phyloP scores from a whole-genome alignment of 2,329 filamentous ascomycete species.

The Colletotrichum limetticola region DNA sequence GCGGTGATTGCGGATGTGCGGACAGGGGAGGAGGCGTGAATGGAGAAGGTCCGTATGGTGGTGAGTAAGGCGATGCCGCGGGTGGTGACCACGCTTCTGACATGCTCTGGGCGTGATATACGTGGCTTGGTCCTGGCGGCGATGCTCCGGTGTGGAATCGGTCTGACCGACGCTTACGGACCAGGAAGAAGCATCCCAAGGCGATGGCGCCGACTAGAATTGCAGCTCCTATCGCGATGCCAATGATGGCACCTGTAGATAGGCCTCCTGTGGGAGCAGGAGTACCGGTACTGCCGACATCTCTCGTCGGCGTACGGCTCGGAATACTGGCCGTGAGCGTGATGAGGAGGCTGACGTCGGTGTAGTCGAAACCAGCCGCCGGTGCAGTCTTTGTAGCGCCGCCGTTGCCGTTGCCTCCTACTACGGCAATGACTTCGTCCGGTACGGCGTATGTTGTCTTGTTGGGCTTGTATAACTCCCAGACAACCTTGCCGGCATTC shows the following conservation, averaged over 20 bases:
- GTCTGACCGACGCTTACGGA: conserved; percentile 42
- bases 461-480: conserved; percentile 62
- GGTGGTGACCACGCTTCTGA: conserved; percentile 35
- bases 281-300: conserved; percentile 39
- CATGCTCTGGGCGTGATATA: conserved; percentile 27
- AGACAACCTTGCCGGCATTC: conserved; percentile 56
- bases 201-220: conserved; percentile 41
- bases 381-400: conserved; percentile 65
- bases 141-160: conserved; percentile 2
- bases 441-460: conserved; percentile 66
- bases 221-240: conserved; percentile 52
- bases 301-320: conserved; percentile 61
- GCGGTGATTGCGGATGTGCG: conserved; percentile 35
- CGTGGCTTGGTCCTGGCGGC: not conserved
- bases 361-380: conserved; percentile 57
- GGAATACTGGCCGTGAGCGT: conserved; percentile 57
- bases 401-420: conserved; percentile 63
- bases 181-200: conserved; percentile 40
- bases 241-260: conserved; percentile 53
- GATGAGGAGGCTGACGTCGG: conserved; percentile 65
- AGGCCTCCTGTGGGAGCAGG: conserved; percentile 34
- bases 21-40: conserved; percentile 6
- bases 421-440: conserved; percentile 56
- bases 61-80: conserved; percentile 23
- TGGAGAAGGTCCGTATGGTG: conserved; percentile 13